Evolutionary conservation across 2,329 filamentous ascomycete genomes (phyloP).

Genomic region (Diaporthe capsici): DNA sequence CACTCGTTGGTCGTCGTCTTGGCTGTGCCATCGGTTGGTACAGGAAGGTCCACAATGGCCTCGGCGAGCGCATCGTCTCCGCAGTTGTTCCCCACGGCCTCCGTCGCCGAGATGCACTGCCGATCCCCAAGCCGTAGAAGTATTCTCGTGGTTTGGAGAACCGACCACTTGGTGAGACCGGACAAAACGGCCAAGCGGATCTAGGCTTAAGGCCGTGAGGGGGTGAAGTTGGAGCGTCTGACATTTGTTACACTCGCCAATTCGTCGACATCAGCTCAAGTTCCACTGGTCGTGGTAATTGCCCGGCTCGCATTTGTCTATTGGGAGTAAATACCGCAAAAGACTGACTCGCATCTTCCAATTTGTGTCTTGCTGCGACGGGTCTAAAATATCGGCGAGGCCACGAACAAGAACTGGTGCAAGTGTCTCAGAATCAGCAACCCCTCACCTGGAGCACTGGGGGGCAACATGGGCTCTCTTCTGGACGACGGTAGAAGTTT

Average conservation of each 20-base stretch:
- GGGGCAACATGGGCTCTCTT: not conserved
- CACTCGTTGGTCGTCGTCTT: not conserved
- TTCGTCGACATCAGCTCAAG: not conserved
- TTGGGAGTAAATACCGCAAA: not conserved
- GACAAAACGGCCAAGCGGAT: slow-evolving; percentile 8
- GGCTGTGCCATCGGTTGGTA: not conserved
- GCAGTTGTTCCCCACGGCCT: not conserved
- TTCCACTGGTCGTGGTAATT: not conserved
- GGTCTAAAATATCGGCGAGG: not conserved
- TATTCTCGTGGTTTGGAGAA: slow-evolving; percentile 13
- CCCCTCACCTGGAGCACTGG: not conserved
- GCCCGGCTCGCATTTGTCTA: not conserved
- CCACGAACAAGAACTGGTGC: not conserved
- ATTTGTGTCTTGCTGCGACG: not conserved
- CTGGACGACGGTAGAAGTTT: not conserved
- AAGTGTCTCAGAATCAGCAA: not conserved
- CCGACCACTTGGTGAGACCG: not conserved
- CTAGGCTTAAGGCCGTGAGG: not conserved
- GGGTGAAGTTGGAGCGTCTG: not conserved
- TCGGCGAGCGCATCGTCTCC: not conserved
- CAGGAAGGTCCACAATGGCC: not conserved
- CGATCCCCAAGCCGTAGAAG: not conserved
- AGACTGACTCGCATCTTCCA: not conserved
- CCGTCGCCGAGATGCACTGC: not conserved
- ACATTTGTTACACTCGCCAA: not conserved